Percentiles rank a stretch among this genome's conserved stretches.
Evolutionary conservation across 768 basidiomycete genomes (phyloP).

Genomic region (Phlegmacium glaucopus): DNA sequence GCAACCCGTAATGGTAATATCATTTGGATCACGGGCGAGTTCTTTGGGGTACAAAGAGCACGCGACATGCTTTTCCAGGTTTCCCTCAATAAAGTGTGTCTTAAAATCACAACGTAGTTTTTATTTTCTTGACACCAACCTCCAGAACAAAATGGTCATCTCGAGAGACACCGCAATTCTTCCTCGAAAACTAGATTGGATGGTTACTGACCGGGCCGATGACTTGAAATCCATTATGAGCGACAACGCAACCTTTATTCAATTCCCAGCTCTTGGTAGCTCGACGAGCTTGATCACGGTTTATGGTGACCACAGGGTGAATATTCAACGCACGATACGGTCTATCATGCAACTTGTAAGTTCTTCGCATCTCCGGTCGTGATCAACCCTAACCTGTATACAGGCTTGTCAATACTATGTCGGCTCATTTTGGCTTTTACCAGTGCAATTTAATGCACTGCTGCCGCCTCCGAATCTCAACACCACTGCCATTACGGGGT

Average conservation of each 20-base stretch:
- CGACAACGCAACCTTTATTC: constrained; percentile 95
- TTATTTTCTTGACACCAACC: constrained; percentile 1
- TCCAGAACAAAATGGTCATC: constrained; percentile 82
- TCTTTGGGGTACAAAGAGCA: constrained; percentile 93
- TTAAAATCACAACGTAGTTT: not conserved
- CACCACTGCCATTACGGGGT: constrained; percentile 74
- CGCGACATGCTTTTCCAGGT: constrained; percentile 93
- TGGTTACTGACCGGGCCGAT: constrained; percentile 94
- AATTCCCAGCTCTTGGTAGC: constrained; percentile 89
- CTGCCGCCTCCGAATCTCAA: constrained; percentile 81
- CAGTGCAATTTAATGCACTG: constrained; percentile 89
- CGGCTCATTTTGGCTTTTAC: constrained; percentile 96
- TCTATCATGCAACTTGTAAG: constrained; percentile 93
- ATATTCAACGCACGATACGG: constrained; percentile 90
- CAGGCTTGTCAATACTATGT: constrained; percentile 95
- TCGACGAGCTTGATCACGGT: constrained; percentile 92
- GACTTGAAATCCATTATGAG: constrained; percentile 91
- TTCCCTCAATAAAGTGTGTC: constrained; percentile 76
- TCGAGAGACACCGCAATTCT: constrained; percentile 92
- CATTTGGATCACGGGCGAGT: constrained; percentile 97
- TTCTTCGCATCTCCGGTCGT: constrained; percentile 11
- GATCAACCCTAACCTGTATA: not conserved
- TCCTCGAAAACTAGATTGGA: constrained; percentile 97
- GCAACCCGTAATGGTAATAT: constrained; percentile 63
- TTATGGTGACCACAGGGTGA: constrained; percentile 90